Evolutionary conservation across 305 asterid genomes (phyloP), one percentile per base, ranked within the genome.

Genomic region (Ilex paraguariensis): DNA sequence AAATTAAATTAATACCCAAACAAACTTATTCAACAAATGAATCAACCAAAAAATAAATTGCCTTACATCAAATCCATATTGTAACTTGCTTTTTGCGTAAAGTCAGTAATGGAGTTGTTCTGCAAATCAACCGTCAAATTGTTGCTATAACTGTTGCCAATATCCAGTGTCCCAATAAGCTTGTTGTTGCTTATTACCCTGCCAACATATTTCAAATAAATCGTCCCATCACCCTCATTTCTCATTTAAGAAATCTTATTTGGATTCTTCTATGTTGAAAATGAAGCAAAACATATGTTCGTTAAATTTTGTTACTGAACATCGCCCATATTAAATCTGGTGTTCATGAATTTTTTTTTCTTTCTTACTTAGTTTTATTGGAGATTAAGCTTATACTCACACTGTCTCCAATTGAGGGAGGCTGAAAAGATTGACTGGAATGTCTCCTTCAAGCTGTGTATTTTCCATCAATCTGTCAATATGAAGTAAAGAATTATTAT

Each of bases 341-440:
- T 21, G 28, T 21, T 21, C 28, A 21, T 21, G 28, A 21, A 0
- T 21, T 21, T 21, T 21, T 21, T 21, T 21, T 21, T 21, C 28
- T 21, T 21, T 21, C 28, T 21, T 21, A 21, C 2, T 1, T 21
- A 1, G 28, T 21, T 1, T 21, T 21, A 21, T 21, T 21, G 28
- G 28, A 21, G 28, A 21, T 21, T 36, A 36, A 36, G 42, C 42
- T 8, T 7, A 49, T 16, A 69, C 95, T 86, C 73, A 91, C 98
- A 88, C 62, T 14, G 87, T 82, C 80, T 91, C 82, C 72, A 91
- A 64, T 61, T 84, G 87, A 68, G 90, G 87, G 68, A 77, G 86
- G 70, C 66, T 40, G 75, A 91, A 88, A 59, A 84, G 62, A 54
- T 40, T 64, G 39, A 59, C 81, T 0, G 98, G 95, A 56, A 88